Base-by-base conservation (phyloP, 495 filamentous ascomycete species). In the Lasiosphaeris hirsuta region DNA sequence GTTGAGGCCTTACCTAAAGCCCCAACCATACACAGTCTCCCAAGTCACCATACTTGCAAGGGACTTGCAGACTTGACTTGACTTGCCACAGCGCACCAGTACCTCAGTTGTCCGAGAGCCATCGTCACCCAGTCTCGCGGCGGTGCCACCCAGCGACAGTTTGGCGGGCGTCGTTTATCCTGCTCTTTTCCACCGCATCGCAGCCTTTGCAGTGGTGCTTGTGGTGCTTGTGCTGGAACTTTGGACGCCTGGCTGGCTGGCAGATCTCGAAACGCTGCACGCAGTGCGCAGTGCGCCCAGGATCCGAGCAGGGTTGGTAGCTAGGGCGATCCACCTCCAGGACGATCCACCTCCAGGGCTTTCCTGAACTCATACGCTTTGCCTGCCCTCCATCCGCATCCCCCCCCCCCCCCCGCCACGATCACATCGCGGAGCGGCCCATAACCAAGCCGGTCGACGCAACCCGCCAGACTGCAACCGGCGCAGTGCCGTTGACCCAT, bases 1-100 rank as follows among this genome's bases (percentile, higher is more conserved):
- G 59, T 67, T 69, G 68, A 68, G 56, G 66, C 63, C 68, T 63
- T 61, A 70, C 53, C 55, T 44, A 52, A 39, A 50, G 38, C 45
- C 36, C 63, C 62, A 53, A 69, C 66, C 66, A 69, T 62, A 64
- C 66, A 61, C 48, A 52, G n/a, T 7, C 45, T 46, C 62, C 61
- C 68, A 68, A 68, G 65, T 68, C 57, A 23, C 56, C 56, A 18
- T 46, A 46, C 51, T 18, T 58, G 51, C 57, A 59, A 65, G 56
- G 56, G 55, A 58, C 52, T 59, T 52, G 59, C 60, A 63, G 54
- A 42, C 49, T 57, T 57, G 46, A 56, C 60, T 56, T 38, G 10
- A 54, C 30, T 66, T 39, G 59, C 63, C 63, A 63, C 63, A 60
- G 59, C 39, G 42, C 56, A 52, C 8, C 34, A n/a, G 37, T 48